Base-by-base conservation (phyloP, 2,329 filamentous ascomycete genomes). In the Lecanicillium sp. region DNA sequence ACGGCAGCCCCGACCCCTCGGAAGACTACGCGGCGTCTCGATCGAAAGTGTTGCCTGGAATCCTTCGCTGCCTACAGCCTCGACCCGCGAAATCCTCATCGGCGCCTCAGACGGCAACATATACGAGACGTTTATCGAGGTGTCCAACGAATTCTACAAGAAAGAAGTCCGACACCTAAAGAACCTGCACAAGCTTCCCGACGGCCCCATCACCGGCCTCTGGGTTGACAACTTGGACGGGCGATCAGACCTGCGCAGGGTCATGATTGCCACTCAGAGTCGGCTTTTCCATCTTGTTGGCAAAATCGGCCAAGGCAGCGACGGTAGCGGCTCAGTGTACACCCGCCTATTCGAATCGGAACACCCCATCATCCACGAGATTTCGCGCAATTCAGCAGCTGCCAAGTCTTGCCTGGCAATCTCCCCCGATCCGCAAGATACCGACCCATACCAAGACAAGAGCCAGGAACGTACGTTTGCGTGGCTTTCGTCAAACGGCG, bases 21-120 rank as follows among this genome's bases (percentile, higher is more conserved):
- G 86, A 12, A 80, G 89, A 49, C 69, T 98, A 45, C 91, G 91
- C 57, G 89, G 89, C 23, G 88, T 96, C 12, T 75, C 81, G 8
- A 88, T 98, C 51, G 90, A 96, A 65, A 86, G 86, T 53, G 77
- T 98, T 52, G 90, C 91, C 29, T 98, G 93, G 93, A 96, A 94
- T 60, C 90, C 93, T 1, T 90, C 88, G 3, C 74, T 91, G 40
- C 93, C 93, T 4, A 97, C 91, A 8, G 88, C 90, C 3, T 95
- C 90, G 2, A 98, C 93, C 3, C 78, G 93, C 49, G 93, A 98
- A 72, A 97, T 98, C 30, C 72, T 98, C 8, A 69, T 98, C 26
- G 93, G 93, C 27, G 85, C 90, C 9, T 82, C 87, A n/a, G 93
- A 97, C 67, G 93, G 93, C 21, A 93, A 89, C 64, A 81, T 98